Conservation (phyloP, 495 filamentous ascomycete genomes). For the Immersiella caudata region DNA sequence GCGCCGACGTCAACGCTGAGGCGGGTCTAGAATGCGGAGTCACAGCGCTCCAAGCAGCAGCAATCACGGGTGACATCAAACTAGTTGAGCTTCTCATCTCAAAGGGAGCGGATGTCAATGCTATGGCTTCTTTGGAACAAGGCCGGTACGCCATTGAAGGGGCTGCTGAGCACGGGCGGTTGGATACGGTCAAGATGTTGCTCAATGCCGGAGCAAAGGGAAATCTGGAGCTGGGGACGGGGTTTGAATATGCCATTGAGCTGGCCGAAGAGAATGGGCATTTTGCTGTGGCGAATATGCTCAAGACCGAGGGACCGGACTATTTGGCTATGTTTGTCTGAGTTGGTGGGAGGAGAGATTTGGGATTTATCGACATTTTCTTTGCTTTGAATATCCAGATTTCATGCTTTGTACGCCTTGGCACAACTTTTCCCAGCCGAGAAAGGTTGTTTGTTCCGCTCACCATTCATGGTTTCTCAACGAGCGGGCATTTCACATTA, state of each 20-base stretch:
- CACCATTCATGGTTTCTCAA: no score
- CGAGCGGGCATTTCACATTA: no score
- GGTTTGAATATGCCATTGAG: conserved; percentile 15
- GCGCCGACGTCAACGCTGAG: conserved; percentile 21
- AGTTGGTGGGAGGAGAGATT: no score
- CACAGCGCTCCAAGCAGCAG: conserved; percentile 19
- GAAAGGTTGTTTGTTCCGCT: no score
- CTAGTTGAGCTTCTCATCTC: conserved; percentile 10
- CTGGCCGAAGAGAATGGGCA: conserved; percentile 16
- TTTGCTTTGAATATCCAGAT: no score
- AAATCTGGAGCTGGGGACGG: conserved; percentile 3
- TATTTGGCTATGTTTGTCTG: not conserved
- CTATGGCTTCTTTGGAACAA: not conserved
- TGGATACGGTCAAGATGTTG: conserved; percentile 18
- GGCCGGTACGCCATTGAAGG: conserved; percentile 19
- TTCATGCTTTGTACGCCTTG: no score
- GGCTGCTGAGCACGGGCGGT: conserved; percentile 18
- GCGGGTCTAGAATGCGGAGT: conserved; percentile 3
- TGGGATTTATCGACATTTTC: no score
- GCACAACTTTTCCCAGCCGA: no score
- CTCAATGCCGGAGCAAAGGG: conserved; percentile 22
- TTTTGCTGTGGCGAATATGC: conserved; percentile 18
- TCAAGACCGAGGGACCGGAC: conserved; percentile 11
- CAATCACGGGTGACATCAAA: conserved; percentile 17
- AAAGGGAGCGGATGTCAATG: conserved; percentile 19